A percentile compares a stretch with the other conserved stretches of the same genome.
phyloP scores from a whole-genome alignment of 2,329 filamentous ascomycete species.

The Lojkania enalia region DNA sequence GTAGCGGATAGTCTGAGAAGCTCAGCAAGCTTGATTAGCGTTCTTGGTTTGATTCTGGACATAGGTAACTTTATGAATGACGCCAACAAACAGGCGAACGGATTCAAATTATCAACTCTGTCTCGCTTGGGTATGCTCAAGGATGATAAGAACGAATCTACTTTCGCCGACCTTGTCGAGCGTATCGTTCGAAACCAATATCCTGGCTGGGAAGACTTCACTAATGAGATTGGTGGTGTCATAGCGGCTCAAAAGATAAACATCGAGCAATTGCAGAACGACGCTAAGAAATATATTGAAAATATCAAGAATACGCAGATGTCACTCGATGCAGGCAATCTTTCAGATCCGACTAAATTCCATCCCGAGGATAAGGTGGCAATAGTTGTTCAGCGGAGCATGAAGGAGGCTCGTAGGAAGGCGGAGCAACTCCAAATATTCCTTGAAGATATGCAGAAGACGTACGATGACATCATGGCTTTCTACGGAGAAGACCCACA shows the following conservation, averaged over 20 bases:
- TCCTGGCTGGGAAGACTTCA: constrained; percentile 89
- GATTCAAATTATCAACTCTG: constrained; percentile 96
- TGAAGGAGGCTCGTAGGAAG: constrained; percentile 96
- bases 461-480: constrained; percentile 92
- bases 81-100: constrained; percentile 94
- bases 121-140: constrained; percentile 96
- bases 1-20: constrained; percentile 90
- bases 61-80: constrained; percentile 99
- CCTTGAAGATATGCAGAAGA: constrained; percentile 86
- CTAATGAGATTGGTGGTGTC: constrained; percentile 80
- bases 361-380: constrained; percentile 95
- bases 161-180: constrained; percentile 92
- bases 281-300: constrained; percentile 90
- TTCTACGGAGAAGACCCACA: constrained; percentile 94
- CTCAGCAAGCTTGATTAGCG: constrained; percentile 92
- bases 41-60: constrained; percentile 91
- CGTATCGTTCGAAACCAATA: constrained; percentile 96
- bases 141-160: constrained; percentile 97
- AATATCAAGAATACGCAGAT: constrained; percentile 93
- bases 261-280: constrained; percentile 84
- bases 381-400: constrained; percentile 85
- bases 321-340: constrained; percentile 88
- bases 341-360: constrained; percentile 96
- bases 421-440: constrained; percentile 95
- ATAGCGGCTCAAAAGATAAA: constrained; percentile 85